Conservation (phyloP, 371 early-diverging fungal genomes). For the Haplosporangium sp. region DNA sequence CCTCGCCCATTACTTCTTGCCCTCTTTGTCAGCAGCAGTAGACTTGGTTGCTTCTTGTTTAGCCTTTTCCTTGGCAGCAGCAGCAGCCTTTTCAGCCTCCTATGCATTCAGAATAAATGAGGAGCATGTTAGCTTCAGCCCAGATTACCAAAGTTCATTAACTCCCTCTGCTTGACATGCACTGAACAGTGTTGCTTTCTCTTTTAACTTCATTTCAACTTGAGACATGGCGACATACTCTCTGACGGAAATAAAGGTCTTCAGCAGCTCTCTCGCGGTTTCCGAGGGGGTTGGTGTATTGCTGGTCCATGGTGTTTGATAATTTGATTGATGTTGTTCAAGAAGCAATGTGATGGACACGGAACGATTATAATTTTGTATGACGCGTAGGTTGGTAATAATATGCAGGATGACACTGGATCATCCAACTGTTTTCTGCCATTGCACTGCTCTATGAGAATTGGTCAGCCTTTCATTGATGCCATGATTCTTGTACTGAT, state of each 20-base stretch:
- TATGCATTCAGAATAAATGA: neutral
- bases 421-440: no score
- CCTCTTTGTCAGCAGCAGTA: conserved; percentile 11
- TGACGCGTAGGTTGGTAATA: no score
- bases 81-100: conserved; percentile 43
- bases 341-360: neutral
- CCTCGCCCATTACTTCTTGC: conserved; percentile 12
- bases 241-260: conserved; percentile 39
- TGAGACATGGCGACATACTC: conserved; percentile 3
- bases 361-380: no score
- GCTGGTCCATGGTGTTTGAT: conserved; percentile 11
- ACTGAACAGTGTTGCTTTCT: no score
- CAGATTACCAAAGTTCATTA: no score
- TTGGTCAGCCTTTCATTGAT: no score
- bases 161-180: no score
- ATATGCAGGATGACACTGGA: no score
- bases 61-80: conserved; percentile 30
- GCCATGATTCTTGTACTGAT: no score
- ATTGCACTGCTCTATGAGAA: no score
- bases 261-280: conserved; percentile 31
- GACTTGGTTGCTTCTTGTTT: conserved; percentile 18
- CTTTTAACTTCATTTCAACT: neutral
- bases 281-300: conserved; percentile 16
- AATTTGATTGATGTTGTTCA: neutral
- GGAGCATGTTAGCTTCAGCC: neutral